Percentiles rank a stretch among this genome's conserved stretches.
Evolutionary conservation across 768 basidiomycete genomes (phyloP).

Genomic region (Tulasnella sp.): DNA sequence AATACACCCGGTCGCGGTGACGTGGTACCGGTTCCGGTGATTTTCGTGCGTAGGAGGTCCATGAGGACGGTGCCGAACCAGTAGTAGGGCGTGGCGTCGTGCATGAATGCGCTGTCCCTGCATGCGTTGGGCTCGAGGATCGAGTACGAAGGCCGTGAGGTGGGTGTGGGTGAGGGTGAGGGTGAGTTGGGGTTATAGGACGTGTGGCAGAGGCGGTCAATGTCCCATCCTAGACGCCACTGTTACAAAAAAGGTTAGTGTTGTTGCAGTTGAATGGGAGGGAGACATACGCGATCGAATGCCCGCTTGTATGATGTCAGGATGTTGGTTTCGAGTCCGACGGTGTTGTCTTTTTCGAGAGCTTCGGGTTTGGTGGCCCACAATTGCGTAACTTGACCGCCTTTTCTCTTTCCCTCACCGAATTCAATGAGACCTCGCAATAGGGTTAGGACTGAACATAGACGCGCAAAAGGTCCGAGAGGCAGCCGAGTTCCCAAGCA

Average conservation of each 20-base stretch:
- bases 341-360: slow-evolving; percentile 7
- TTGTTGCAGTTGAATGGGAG: neutral
- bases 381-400: slow-evolving; percentile 18
- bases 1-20: slow-evolving; percentile 7
- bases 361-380: slow-evolving; percentile 13
- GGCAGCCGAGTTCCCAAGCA: slow-evolving; percentile 19
- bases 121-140: neutral
- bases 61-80: slow-evolving; percentile 29
- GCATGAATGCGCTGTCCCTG: slow-evolving; percentile 9
- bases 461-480: slow-evolving; percentile 29
- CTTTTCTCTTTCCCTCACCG: slow-evolving; percentile 25
- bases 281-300: slow-evolving; percentile 22
- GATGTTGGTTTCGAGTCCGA: slow-evolving; percentile 22
- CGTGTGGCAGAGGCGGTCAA: slow-evolving; percentile 25
- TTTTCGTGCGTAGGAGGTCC: slow-evolving; percentile 24
- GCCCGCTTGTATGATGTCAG: slow-evolving; percentile 24
- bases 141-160: neutral
- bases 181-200: neutral
- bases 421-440: slow-evolving; percentile 28
- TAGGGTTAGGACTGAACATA: slow-evolving; percentile 27
- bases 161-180: slow-evolving; percentile 1
- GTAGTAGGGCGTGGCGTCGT: slow-evolving; percentile 30
- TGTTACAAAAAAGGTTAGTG: slow-evolving; percentile 14
- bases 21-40: slow-evolving; percentile 1
- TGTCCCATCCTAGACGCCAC: slow-evolving; percentile 33